phyloP scores from a whole-genome alignment of 2,329 filamentous ascomycete species.

The Pseudopithomyces maydicus region DNA sequence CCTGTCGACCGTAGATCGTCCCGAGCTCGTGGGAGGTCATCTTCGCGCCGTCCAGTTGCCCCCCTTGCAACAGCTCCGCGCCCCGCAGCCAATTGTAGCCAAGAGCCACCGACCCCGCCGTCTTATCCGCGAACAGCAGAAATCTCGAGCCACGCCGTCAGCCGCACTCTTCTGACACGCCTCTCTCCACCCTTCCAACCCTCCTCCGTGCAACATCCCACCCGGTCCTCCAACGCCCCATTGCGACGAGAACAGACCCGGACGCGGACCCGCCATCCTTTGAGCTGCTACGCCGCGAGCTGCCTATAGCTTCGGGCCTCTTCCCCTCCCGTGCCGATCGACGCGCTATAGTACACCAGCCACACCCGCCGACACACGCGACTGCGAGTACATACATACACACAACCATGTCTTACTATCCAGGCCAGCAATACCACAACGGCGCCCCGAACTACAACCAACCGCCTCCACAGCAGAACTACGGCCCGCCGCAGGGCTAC shows the following conservation, averaged over 20 bases:
- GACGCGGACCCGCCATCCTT: neutral
- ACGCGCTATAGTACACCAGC: conserved; percentile 3
- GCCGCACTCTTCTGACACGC: conserved; percentile 20
- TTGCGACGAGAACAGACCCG: neutral
- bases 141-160: conserved; percentile 18
- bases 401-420: conserved; percentile 47
- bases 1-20: conserved; percentile 7
- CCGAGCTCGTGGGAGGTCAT: neutral
- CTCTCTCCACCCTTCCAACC: neutral
- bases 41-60: conserved; percentile 8
- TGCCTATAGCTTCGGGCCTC: conserved; percentile 9
- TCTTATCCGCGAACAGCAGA: conserved; percentile 7
- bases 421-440: conserved; percentile 50
- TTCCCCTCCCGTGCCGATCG: conserved; percentile 10
- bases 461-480: conserved; percentile 46
- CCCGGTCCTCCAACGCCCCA: neutral
- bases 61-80: conserved; percentile 16
- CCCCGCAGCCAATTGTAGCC: conserved; percentile 15
- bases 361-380: conserved; percentile 3
- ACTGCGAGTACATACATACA: neutral
- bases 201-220: neutral
- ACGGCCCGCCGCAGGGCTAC: conserved; percentile 37
- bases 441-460: conserved; percentile 43
- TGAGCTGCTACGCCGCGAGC: neutral
- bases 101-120: conserved; percentile 19